A percentile compares a stretch with the other conserved stretches of the same genome.
phyloP scores from a whole-genome alignment of 352 stramenopile species.

The Globisporangium solare region DNA sequence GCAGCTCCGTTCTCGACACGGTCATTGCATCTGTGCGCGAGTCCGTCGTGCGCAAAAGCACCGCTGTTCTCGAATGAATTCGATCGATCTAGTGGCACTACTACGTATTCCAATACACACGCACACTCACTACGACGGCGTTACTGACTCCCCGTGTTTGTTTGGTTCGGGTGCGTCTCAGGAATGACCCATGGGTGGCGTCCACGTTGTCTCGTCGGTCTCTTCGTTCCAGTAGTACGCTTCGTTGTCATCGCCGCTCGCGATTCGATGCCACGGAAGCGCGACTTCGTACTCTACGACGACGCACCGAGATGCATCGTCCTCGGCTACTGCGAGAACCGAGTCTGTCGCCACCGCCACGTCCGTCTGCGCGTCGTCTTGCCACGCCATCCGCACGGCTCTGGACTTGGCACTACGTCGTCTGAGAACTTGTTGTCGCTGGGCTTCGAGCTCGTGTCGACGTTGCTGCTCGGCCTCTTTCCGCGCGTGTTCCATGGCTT shows the following conservation, averaged over 20 bases:
- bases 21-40: constrained; percentile 41
- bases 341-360: background rate
- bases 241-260: constrained; percentile 13
- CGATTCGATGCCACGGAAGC: constrained; percentile 9
- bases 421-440: constrained; percentile 25
- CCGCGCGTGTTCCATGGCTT: constrained; percentile 15
- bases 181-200: background rate
- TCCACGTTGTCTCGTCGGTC: constrained; percentile 5
- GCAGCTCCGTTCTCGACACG: constrained; percentile 34
- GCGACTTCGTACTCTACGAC: background rate
- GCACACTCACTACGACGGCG: too few relatives aligned
- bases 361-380: constrained; percentile 1
- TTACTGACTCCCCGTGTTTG: too few relatives aligned
- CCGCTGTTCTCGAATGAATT: constrained; percentile 43
- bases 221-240: constrained; percentile 27
- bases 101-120: too few relatives aligned
- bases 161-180: too few relatives aligned
- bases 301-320: background rate
- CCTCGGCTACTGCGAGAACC: background rate
- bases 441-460: constrained; percentile 19
- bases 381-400: constrained; percentile 26
- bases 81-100: too few relatives aligned
- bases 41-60: constrained; percentile 50
- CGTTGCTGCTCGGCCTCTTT: constrained; percentile 11
- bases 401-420: constrained; percentile 23